These are phyloP conservation scores for Puccinia hordei DNA, from an alignment of 1,284 basidiomycete genomes.

Conservation along the genomic window DNA sequence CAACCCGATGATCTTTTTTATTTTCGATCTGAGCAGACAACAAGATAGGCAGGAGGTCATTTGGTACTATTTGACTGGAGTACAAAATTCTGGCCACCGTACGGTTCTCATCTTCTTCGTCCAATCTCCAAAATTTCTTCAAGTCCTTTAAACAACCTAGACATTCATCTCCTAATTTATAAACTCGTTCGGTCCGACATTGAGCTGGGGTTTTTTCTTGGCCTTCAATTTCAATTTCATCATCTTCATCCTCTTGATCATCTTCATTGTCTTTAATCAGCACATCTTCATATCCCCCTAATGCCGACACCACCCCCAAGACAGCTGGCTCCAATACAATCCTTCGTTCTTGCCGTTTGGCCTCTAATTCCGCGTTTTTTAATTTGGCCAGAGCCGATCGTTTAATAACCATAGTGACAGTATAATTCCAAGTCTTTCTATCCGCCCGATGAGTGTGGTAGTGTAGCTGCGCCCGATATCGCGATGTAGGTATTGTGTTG, in stretches of 20 bases:
- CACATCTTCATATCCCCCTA: conserved; percentile 56
- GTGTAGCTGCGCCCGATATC: too few relatives aligned
- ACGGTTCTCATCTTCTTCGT: conserved; percentile 89
- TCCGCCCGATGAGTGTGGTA: too few relatives aligned
- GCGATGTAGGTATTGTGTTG: too few relatives aligned
- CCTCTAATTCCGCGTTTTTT: conserved; percentile 23
- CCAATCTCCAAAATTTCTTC: conserved; percentile 90
- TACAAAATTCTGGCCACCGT: conserved; percentile 88
- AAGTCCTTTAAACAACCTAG: conserved; percentile 82
- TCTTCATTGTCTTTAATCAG: conserved; percentile 49
- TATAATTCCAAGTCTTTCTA: too few relatives aligned
- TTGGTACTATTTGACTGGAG: conserved; percentile 75
- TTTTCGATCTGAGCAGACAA: conserved; percentile 67
- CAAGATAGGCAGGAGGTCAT: conserved; percentile 82
- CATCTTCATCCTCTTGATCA: conserved; percentile 54
- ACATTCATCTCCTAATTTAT: conserved; percentile 18
- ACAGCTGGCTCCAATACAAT: conserved; percentile 39
- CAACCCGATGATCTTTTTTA: conserved; percentile 73
- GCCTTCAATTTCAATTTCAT: conserved; percentile 51
- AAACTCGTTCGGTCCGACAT: not conserved
- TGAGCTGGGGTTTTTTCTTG: not conserved
- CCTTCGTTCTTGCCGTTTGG: conserved; percentile 30
- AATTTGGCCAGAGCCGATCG: conserved; percentile 15
- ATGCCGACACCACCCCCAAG: conserved; percentile 52
- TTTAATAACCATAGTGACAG: not conserved